These are phyloP conservation scores for Camillea tinctor DNA, from an alignment of 2,329 filamentous ascomycete species.

Conservation along the genomic window DNA sequence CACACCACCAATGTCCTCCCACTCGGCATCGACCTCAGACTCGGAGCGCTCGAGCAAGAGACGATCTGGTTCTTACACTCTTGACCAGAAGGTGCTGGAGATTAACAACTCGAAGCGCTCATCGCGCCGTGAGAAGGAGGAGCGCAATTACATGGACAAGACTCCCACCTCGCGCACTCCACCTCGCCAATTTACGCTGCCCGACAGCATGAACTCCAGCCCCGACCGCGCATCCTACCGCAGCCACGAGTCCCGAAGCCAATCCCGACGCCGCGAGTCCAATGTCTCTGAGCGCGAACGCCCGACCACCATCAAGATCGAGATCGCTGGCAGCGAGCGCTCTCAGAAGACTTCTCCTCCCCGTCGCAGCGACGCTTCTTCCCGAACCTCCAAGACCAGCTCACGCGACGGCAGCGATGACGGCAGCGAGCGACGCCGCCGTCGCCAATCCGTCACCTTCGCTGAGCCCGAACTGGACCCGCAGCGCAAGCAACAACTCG, in stretches of 20 bases:
- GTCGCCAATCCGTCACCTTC: slow-evolving; percentile 26
- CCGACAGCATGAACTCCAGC: slow-evolving; percentile 42
- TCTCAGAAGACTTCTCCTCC: slow-evolving; percentile 35
- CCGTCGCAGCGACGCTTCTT: slow-evolving; percentile 35
- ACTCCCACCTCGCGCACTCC: slow-evolving; percentile 47
- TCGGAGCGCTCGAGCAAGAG: slow-evolving; percentile 31
- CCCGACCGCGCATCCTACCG: slow-evolving; percentile 26
- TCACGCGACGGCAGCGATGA: slow-evolving; percentile 25
- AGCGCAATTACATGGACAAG: slow-evolving; percentile 45
- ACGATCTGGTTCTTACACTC: slow-evolving; percentile 38
- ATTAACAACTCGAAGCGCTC: slow-evolving; percentile 31
- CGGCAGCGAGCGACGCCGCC: slow-evolving; percentile 27
- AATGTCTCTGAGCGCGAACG: slow-evolving; percentile 21
- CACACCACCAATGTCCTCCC: slow-evolving; percentile 37
- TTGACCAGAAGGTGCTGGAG: slow-evolving; percentile 37
- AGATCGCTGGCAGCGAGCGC: slow-evolving; percentile 36
- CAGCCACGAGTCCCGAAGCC: slow-evolving; percentile 18
- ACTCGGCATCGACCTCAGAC: slow-evolving; percentile 31
- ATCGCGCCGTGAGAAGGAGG: slow-evolving; percentile 34
- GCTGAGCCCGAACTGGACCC: slow-evolving; percentile 31
- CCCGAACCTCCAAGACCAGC: slow-evolving; percentile 23
- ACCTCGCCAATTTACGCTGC: slow-evolving; percentile 40
- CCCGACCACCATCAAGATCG: slow-evolving; percentile 34
- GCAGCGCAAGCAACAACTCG: slow-evolving; percentile 27
- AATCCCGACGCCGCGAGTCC: slow-evolving; percentile 22